Conservation (phyloP, 352 stramenopile species). For the Pelagophyceae sp. region DNA sequence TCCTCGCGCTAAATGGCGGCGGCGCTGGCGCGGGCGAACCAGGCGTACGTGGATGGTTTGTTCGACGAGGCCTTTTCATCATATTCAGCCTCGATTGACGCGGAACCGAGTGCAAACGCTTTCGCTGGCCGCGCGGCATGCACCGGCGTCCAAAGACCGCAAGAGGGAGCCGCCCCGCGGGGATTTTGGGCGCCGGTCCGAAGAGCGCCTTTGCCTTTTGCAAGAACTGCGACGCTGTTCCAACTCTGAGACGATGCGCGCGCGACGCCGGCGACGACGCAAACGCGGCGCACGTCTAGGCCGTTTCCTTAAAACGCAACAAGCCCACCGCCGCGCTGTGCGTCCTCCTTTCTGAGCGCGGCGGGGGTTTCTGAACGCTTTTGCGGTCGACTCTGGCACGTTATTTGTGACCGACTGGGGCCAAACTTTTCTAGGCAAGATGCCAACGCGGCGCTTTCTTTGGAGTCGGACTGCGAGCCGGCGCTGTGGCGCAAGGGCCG, state of each 20-base stretch:
- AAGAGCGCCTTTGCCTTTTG: too few relatives aligned
- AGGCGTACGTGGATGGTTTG: constrained; percentile 43
- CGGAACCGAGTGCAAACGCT: constrained; percentile 8
- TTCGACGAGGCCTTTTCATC: constrained; percentile 38
- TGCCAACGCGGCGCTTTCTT: constrained; percentile 31
- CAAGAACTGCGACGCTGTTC: too few relatives aligned
- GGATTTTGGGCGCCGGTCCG: too few relatives aligned
- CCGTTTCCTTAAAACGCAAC: background rate
- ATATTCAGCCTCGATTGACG: constrained; percentile 36
- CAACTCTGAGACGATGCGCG: too few relatives aligned
- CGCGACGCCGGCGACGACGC: constrained; percentile 45
- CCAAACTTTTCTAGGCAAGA: constrained; percentile 16
- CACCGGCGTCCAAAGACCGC: constrained; percentile 29
- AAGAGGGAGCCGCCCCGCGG: too few relatives aligned
- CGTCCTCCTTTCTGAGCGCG: too few relatives aligned
- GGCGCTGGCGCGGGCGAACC: constrained; percentile 39
- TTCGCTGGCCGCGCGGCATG: constrained; percentile 43
- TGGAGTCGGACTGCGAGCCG: background rate
- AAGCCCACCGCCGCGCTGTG: too few relatives aligned
- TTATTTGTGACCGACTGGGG: background rate
- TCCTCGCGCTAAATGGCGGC: background rate
- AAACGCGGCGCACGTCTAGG: constrained; percentile 28
- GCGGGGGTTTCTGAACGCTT: too few relatives aligned
- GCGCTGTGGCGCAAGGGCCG: constrained; percentile 4
- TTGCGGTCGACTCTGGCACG: background rate